Percentiles rank a stretch among this genome's conserved stretches.
These are phyloP conservation scores for Ophiostoma sp. DNA, from an alignment of 2,329 filamentous ascomycete species.

Conservation along the genomic window DNA sequence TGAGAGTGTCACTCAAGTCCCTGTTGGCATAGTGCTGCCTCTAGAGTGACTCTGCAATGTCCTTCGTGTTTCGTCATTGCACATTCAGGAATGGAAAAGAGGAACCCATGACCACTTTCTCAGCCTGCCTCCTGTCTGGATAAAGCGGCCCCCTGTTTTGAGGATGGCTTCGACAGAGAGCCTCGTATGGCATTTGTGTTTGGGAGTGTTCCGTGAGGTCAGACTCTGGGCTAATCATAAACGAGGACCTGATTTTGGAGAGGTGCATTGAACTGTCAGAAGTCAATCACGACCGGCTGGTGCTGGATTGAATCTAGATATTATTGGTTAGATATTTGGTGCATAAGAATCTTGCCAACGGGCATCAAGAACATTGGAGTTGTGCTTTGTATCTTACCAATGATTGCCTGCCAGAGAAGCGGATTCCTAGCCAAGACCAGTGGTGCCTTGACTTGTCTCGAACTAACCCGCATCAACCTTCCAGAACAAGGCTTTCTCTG, in stretches of 20 bases:
- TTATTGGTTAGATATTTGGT: background rate
- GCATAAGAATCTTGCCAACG: background rate
- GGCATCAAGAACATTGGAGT: background rate
- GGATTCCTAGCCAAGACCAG: background rate
- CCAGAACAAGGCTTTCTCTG: background rate
- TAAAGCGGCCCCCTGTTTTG: slow-evolving; percentile 1
- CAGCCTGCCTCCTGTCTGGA: background rate
- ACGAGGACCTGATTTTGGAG: background rate
- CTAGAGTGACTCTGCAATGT: background rate
- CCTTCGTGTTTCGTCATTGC: background rate
- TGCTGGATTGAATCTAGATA: background rate
- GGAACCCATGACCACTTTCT: slow-evolving; percentile 4
- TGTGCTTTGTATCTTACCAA: background rate
- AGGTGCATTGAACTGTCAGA: background rate
- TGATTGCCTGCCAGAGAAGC: background rate
- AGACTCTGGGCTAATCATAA: background rate
- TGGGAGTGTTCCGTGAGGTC: background rate
- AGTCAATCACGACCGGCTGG: background rate
- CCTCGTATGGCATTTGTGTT: background rate
- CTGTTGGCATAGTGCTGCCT: background rate
- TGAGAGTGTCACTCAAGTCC: background rate
- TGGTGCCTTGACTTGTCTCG: background rate
- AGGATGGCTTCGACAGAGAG: background rate
- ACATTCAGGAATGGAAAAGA: background rate
- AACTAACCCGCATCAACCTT: background rate